These are phyloP conservation scores for Musa acuminata DNA, from an alignment of 176 grass and related monocot genomes.

Conservation along the genomic window DNA sequence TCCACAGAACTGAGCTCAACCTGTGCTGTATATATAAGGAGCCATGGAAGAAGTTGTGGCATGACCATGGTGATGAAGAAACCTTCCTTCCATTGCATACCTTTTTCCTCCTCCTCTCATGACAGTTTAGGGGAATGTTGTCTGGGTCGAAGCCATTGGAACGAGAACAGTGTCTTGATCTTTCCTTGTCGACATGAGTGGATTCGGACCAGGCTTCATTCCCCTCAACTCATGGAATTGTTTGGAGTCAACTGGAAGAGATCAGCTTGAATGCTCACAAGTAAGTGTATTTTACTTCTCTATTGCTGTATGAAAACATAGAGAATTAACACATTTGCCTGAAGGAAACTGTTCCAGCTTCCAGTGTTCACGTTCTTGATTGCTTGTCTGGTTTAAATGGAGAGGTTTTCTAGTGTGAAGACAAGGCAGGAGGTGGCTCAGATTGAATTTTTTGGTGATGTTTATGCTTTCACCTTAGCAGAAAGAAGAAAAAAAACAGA, in stretches of 20 bases:
- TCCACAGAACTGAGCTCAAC: not conserved
- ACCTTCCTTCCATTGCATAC: not conserved
- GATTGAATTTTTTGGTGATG: no score
- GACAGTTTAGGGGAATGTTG: slow-evolving; percentile 94
- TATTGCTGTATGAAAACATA: not conserved
- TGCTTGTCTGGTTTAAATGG: not conserved
- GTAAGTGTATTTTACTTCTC: not conserved
- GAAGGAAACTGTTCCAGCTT: not conserved
- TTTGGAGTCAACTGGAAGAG: not conserved
- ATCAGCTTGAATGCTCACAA: not conserved
- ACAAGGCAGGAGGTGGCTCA: no score
- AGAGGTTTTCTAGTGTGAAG: not conserved
- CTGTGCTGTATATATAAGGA: not conserved
- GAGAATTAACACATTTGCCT: not conserved
- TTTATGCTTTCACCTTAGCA: no score
- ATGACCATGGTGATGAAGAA: not conserved
- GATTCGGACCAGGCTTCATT: slow-evolving; percentile 99
- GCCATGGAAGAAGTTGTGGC: slow-evolving; percentile 2
- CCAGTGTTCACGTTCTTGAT: no score
- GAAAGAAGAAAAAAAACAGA: no score
- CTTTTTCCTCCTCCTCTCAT: not conserved
- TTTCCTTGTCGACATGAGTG: slow-evolving; percentile 17
- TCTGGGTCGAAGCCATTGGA: slow-evolving; percentile 74
- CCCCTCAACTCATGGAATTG: slow-evolving; percentile 61
- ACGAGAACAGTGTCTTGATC: not conserved